Base-by-base conservation (phyloP, 163 green algal species). In the Scenedesmus sp. region DNA sequence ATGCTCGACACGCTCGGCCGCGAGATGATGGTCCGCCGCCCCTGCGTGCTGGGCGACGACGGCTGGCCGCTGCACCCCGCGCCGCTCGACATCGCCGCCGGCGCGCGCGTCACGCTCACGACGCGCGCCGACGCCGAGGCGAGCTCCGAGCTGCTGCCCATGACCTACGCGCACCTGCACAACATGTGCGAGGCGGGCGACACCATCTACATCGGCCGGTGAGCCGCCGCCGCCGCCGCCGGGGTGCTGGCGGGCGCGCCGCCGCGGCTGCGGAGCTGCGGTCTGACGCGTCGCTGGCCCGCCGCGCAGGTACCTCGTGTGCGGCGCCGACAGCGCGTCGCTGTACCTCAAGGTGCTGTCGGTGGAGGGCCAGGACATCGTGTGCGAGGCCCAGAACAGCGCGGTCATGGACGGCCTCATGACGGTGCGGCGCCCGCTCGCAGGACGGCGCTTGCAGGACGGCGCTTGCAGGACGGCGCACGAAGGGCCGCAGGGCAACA, bases 361-460 rank as follows among this genome's bases (percentile, higher is more conserved):
- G 31, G 60, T 77, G 33, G 42, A 69, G n/a, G 74, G 44, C 15
- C 84, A 81, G 3, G 89, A 95, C 17, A 90, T 97, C 13, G 33
- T 90, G 1, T 97, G 93, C 86, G 60, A 70, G 42, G 90, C 90
- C 33, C 69, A 87, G 34, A 95, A 94, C 74, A 87, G 88, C 63
- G 89, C 87, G 1, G 83, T 89, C 36, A 84, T 97, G 75, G 82
- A 93, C 60, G 93, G 93, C 71, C 83, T 97, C 50, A 87, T 97
- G 17, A 97, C 90, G 5, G 84, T 77, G 53, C 48, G 31, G 10
- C n/a, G n/a, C n/a, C n/a, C n/a, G n/a, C n/a, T n/a, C n/a, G n/a
- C n/a, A n/a, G n/a, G n/a, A n/a, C n/a, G n/a, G n/a, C n/a, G n/a
- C n/a, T n/a, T n/a, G n/a, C n/a, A n/a, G n/a, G n/a, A n/a, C n/a